phyloP scores from a whole-genome alignment of 139 green algal species.

The Coelastrella sp. region DNA sequence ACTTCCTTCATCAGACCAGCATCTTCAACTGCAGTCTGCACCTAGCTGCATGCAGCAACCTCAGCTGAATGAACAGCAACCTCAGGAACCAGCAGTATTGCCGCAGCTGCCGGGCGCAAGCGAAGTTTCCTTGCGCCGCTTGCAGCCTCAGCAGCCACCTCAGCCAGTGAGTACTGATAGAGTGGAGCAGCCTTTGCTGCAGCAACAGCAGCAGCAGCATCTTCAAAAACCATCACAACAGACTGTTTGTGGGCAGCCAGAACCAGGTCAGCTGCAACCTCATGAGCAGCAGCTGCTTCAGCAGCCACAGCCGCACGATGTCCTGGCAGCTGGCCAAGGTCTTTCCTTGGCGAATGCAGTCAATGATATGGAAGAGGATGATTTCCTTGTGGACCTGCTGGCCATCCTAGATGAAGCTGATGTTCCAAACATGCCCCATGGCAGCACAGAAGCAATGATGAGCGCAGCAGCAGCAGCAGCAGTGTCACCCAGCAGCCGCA shows the following conservation, averaged over 20 bases:
- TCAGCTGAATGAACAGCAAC: too few relatives aligned
- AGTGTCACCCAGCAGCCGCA: neutral
- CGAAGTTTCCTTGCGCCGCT: too few relatives aligned
- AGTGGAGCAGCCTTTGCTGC: too few relatives aligned
- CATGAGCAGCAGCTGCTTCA: too few relatives aligned
- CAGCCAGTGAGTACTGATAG: too few relatives aligned
- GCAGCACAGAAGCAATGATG: neutral
- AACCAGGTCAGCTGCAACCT: too few relatives aligned
- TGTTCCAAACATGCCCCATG: constrained; percentile 12
- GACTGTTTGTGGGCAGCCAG: too few relatives aligned
- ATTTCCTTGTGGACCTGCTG: constrained; percentile 15
- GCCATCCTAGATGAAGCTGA: constrained; percentile 41
- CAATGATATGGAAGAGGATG: neutral
- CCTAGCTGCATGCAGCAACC: neutral
- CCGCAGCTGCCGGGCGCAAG: too few relatives aligned
- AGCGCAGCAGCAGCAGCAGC: neutral
- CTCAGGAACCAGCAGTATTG: too few relatives aligned
- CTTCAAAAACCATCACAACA: neutral
- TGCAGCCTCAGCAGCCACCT: too few relatives aligned
- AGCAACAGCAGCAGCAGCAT: constrained; percentile 3
- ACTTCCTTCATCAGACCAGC: neutral
- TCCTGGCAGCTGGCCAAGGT: constrained; percentile 22
- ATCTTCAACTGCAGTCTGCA: neutral
- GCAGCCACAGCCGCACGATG: neutral
- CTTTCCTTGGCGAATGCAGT: neutral